Conservation (phyloP, 169 alveolate genomes). For the Theileria orientalis region DNA sequence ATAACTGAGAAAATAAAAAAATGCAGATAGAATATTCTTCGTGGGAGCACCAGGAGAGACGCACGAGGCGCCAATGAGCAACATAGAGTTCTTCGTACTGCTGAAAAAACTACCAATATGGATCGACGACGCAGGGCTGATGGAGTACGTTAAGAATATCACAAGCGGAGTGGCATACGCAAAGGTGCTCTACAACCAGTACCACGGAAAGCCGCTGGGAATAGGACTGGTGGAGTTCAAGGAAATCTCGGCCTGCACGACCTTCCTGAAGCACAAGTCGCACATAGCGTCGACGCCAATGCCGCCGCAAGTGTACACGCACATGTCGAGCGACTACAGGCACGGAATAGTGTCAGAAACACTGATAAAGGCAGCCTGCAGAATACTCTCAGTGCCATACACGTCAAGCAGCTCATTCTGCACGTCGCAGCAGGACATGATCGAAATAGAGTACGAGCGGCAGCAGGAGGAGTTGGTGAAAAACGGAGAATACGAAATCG, state of each 20-base stretch:
- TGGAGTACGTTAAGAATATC: neutral
- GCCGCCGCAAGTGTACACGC: slow-evolving; percentile 27
- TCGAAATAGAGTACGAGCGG: slow-evolving; percentile 56
- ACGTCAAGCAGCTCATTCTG: neutral
- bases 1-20: neutral
- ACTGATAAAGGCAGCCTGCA: slow-evolving; percentile 9
- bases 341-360: slow-evolving; percentile 37
- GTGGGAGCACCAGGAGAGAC: slow-evolving; percentile 60
- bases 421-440: slow-evolving; percentile 3
- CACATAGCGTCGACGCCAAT: slow-evolving; percentile 21
- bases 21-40: slow-evolving; percentile 47
- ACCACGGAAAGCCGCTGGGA: slow-evolving; percentile 45
- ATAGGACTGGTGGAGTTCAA: slow-evolving; percentile 48
- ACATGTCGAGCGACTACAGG: slow-evolving; percentile 16
- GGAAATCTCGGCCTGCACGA: slow-evolving; percentile 12
- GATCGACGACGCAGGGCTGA: slow-evolving; percentile 54
- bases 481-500: slow-evolving; percentile 42
- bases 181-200: slow-evolving; percentile 37
- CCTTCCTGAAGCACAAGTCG: slow-evolving; percentile 17
- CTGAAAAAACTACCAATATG: slow-evolving; percentile 46
- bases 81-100: slow-evolving; percentile 50
- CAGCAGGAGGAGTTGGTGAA: slow-evolving; percentile 48
- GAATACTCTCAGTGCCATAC: slow-evolving; percentile 11
- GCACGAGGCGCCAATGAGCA: slow-evolving; percentile 23
- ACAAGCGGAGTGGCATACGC: slow-evolving; percentile 18